A percentile compares a stretch with the other conserved stretches of the same genome.
phyloP scores from a whole-genome alignment of 192 early-diverging fungal species.

The Podila epicladia region DNA sequence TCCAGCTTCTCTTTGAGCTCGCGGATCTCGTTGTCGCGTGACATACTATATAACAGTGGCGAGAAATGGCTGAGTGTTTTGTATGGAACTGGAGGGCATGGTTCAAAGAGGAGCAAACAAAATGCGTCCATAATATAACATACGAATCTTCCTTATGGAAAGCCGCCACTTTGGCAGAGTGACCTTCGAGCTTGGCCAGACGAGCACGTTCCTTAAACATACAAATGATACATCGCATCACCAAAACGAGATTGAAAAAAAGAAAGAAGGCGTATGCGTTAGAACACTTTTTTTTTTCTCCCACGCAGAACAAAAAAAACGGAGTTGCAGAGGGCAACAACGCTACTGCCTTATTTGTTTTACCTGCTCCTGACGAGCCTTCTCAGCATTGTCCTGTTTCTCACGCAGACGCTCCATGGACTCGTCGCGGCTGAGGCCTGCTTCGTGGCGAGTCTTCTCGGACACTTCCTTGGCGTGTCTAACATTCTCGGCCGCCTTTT shows the following conservation, averaged over 20 bases:
- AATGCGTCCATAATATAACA: background rate
- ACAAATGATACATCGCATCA: background rate
- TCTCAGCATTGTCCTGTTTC: slow-evolving; percentile 46
- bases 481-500: slow-evolving; percentile 43
- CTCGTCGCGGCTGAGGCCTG: slow-evolving; percentile 28
- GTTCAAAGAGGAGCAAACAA: background rate
- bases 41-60: background rate
- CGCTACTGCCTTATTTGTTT: no score
- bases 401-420: slow-evolving; percentile 38
- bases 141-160: slow-evolving; percentile 48
- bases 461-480: slow-evolving; percentile 44
- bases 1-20: slow-evolving; percentile 45
- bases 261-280: background rate
- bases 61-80: background rate
- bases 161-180: slow-evolving; percentile 38
- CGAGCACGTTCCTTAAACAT: slow-evolving; percentile 32
- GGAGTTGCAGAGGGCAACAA: no score
- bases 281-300: background rate
- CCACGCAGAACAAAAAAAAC: background rate
- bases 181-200: slow-evolving; percentile 34
- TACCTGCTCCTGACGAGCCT: slow-evolving; percentile 36
- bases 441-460: slow-evolving; percentile 28
- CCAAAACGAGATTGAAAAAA: background rate
- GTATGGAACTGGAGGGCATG: no score
- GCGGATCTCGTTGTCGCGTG: slow-evolving; percentile 36